Evolutionary conservation across 345 rosid species (phyloP).

Genomic region (Gynandropsis gynandra): DNA sequence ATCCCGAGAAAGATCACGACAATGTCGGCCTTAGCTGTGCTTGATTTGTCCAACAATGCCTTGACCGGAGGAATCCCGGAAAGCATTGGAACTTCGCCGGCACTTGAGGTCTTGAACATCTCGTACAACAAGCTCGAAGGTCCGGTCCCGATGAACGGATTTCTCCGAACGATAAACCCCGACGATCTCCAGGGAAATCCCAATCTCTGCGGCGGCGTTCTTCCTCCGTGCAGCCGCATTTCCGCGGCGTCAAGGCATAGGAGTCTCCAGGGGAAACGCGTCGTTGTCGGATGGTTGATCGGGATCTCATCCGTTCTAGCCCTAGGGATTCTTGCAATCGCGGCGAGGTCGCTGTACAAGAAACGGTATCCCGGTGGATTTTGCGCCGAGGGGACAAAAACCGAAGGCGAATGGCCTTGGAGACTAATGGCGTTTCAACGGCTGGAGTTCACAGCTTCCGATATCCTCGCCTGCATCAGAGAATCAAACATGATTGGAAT

Average conservation of each 20-base stretch:
- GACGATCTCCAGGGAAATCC: constrained; percentile 60
- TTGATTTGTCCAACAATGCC: constrained; percentile 80
- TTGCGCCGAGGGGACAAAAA: constrained; percentile 45
- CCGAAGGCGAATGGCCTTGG: constrained; percentile 86
- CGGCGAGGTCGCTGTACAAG: constrained; percentile 38
- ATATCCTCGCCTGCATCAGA: constrained; percentile 58
- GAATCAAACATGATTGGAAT: constrained; percentile 82
- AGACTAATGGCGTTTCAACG: constrained; percentile 85
- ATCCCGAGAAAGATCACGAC: constrained; percentile 60
- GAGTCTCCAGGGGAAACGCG: constrained; percentile 43
- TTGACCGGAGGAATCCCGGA: constrained; percentile 67
- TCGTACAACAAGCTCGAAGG: constrained; percentile 81
- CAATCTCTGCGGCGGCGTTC: constrained; percentile 74
- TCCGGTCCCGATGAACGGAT: constrained; percentile 68
- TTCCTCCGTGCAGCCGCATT: constrained; percentile 60
- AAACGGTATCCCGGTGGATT: constrained; percentile 46
- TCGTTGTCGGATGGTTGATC: constrained; percentile 52
- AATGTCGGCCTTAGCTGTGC: constrained; percentile 78
- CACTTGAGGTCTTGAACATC: constrained; percentile 70
- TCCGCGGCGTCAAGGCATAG: constrained; percentile 26
- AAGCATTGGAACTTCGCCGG: constrained; percentile 69
- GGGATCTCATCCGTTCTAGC: constrained; percentile 56
- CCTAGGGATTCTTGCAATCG: constrained; percentile 38
- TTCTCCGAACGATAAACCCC: constrained; percentile 69
- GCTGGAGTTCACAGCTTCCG: constrained; percentile 66